Percentiles rank a stretch among this genome's conserved stretches.
Conservation (phyloP, 305 asterid species). For the Rubia peregrina region DNA sequence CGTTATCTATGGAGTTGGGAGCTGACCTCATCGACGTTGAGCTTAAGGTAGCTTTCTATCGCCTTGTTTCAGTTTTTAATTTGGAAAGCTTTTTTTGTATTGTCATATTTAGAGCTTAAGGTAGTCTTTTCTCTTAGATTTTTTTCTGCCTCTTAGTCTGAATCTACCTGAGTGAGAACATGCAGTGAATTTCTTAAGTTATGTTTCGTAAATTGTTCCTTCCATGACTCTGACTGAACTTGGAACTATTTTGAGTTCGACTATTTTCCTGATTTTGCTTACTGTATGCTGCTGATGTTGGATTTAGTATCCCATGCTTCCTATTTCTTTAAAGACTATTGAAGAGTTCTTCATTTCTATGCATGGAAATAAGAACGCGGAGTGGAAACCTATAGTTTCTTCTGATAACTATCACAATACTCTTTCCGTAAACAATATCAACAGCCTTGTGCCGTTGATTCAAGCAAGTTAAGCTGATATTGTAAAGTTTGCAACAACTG, state of each 20-base stretch:
- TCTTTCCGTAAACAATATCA: conserved; percentile 77
- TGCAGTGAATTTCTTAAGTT: not conserved
- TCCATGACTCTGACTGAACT: not conserved
- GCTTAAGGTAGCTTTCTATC: no score
- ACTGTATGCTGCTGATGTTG: not conserved
- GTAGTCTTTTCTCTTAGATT: no score
- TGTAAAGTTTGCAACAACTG: conserved; percentile 90
- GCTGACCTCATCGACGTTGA: no score
- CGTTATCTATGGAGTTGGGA: no score
- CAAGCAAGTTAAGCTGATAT: conserved; percentile 95
- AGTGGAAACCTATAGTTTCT: conserved; percentile 80
- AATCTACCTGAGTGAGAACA: not conserved
- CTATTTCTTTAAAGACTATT: conserved; percentile 40
- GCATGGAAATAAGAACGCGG: conserved; percentile 49
- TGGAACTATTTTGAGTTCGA: not conserved
- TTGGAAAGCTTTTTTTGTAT: no score
- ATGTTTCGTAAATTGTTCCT: not conserved
- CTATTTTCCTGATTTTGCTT: not conserved
- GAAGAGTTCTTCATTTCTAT: conserved; percentile 55
- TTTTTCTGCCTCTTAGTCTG: not conserved
- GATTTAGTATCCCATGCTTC: not conserved
- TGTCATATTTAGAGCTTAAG: not conserved
- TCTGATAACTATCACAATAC: conserved; percentile 79
- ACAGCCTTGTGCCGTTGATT: conserved; percentile 79
- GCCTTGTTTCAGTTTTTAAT: no score